Conservation (phyloP, 2,329 filamentous ascomycete genomes). For the Cladorrhinum sp. region DNA sequence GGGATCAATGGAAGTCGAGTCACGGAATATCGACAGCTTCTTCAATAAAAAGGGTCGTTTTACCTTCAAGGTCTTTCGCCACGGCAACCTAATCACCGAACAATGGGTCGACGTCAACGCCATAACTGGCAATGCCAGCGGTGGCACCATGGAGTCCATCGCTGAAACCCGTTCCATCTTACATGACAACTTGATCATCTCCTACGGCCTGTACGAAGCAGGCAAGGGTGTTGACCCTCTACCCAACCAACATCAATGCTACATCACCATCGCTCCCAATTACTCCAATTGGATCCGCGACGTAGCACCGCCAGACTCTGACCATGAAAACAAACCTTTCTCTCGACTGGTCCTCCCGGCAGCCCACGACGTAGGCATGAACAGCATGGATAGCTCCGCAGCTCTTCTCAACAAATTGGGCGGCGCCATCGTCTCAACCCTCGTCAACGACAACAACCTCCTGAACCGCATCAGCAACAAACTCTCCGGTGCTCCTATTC, state of each 20-base stretch:
- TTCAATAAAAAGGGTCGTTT: slow-evolving; percentile 46
- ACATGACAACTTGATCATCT: slow-evolving; percentile 31
- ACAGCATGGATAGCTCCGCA: slow-evolving; percentile 43
- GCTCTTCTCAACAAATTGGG: slow-evolving; percentile 39
- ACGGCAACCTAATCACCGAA: slow-evolving; percentile 39
- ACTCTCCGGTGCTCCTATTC: slow-evolving; percentile 30
- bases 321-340: slow-evolving; percentile 40
- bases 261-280: slow-evolving; percentile 44
- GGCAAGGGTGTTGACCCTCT: slow-evolving; percentile 42
- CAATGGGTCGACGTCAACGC: slow-evolving; percentile 46
- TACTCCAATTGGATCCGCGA: slow-evolving; percentile 43
- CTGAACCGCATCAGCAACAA: slow-evolving; percentile 19
- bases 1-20: slow-evolving; percentile 45
- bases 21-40: slow-evolving; percentile 37
- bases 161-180: slow-evolving; percentile 33
- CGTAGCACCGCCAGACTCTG: slow-evolving; percentile 39
- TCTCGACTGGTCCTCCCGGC: slow-evolving; percentile 43
- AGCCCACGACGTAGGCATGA: slow-evolving; percentile 51
- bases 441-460: slow-evolving; percentile 27
- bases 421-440: slow-evolving; percentile 29
- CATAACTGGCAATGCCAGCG: slow-evolving; percentile 41
- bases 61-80: slow-evolving; percentile 39
- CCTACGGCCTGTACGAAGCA: slow-evolving; percentile 49
- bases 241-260: slow-evolving; percentile 43
- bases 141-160: slow-evolving; percentile 39